phyloP scores from a whole-genome alignment of 169 alveolate species.

The Eimeria sp. region DNA sequence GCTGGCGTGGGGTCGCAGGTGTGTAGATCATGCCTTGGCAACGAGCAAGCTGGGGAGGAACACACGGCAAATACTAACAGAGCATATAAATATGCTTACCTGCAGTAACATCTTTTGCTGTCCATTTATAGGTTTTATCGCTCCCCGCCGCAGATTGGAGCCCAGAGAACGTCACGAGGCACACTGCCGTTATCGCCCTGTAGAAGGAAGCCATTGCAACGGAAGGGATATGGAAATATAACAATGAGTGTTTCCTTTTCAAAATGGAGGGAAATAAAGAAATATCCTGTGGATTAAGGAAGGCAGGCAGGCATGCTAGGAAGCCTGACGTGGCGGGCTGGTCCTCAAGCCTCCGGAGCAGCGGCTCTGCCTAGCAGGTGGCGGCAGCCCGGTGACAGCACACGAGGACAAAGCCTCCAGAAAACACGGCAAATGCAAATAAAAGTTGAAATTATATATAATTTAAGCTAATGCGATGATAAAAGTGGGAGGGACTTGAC shows the following conservation, averaged over 20 bases:
- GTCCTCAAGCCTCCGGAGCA: background rate
- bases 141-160: background rate
- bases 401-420: background rate
- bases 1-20: background rate
- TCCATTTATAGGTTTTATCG: too few relatives aligned
- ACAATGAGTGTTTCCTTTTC: too few relatives aligned
- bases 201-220: background rate
- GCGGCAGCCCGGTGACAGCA: background rate
- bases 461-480: too few relatives aligned
- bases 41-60: background rate
- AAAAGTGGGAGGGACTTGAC: background rate
- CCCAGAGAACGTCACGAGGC: background rate
- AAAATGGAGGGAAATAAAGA: too few relatives aligned
- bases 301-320: background rate
- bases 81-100: background rate
- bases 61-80: background rate
- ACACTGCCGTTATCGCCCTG: background rate
- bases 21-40: background rate
- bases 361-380: background rate
- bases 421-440: background rate
- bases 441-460: too few relatives aligned
- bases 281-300: too few relatives aligned
- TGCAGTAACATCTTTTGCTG: background rate
- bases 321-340: background rate
- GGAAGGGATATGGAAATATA: background rate